Conservation (phyloP, 164 flowering plant genomes). For the Nymphaea colorata region DNA sequence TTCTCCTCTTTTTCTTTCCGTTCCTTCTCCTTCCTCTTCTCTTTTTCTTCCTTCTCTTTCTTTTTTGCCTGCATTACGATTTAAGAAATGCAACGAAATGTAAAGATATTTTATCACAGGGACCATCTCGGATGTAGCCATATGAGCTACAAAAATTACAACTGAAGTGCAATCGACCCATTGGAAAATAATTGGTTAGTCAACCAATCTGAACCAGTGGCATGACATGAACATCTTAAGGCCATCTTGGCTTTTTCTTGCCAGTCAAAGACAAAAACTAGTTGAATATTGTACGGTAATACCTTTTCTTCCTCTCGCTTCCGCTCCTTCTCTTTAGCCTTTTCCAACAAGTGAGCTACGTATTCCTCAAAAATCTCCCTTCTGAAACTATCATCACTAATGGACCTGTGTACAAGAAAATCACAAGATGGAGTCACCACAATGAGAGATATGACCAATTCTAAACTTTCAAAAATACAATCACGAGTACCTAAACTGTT, state of each 20-base stretch:
- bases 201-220: too few species aligned
- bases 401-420: slow-evolving; percentile 26
- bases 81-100: not conserved
- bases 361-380: slow-evolving; percentile 76
- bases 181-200: too few species aligned
- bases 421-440: not conserved
- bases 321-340: slow-evolving; percentile 86
- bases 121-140: too few species aligned
- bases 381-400: slow-evolving; percentile 51
- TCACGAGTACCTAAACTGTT: slow-evolving; percentile 59
- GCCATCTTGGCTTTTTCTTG: too few species aligned
- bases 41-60: slow-evolving; percentile 28
- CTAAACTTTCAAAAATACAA: not conserved
- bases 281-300: not conserved
- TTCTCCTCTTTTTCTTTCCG: slow-evolving; percentile 27
- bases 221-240: too few species aligned
- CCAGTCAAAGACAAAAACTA: too few species aligned
- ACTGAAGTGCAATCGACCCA: too few species aligned
- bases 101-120: not conserved
- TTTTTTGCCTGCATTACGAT: slow-evolving; percentile 51
- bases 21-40: slow-evolving; percentile 54
- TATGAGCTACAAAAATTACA: too few species aligned
- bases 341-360: slow-evolving; percentile 53
- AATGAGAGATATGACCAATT: not conserved
- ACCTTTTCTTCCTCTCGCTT: slow-evolving; percentile 98